Base-by-base conservation (phyloP, 352 stramenopile genomes). In the Globisporangium middletonii region DNA sequence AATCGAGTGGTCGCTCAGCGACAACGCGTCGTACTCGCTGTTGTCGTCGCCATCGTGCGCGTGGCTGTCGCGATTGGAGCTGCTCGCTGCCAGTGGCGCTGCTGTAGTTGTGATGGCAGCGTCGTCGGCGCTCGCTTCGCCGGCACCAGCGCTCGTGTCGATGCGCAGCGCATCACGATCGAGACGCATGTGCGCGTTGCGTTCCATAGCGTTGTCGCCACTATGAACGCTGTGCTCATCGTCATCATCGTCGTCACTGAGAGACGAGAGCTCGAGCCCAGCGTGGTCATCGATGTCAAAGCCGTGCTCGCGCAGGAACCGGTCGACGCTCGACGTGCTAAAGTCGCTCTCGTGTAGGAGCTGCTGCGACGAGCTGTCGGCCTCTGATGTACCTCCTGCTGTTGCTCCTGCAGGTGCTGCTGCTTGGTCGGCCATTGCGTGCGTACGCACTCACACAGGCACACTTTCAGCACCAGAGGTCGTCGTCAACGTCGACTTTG, bases 271-370 rank as follows among this genome's bases (percentile, higher is more conserved):
- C 28, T 63, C 67, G 33, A 59, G 62, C 15, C 67, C 68, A 7
- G 42, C 53, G 44, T 64, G 55, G 23, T 71, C 53, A 19, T 56
- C 49, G 58, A 88, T 69, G 41, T 72, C 68, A 57, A 91, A 84
- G 61, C 83, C 81, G 59, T 93, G 85, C 45, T 93, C 79, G 44
- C 75, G 77, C 13, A 93, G 66, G 64, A 93, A 93, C 48, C 77
- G 73, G 65, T 93, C 83, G 55, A 93, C 79, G 53, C 79, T 93
- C 8, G 77, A 88, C 37, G 76, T 76, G 59, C 77, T 88, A 53
- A 77, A 77, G 46, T 65, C 67, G 54, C 67, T 69, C 50, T 53
- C 50, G 38, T 37, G 37, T 27, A 6, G 35, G 35, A 4, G 23
- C 12, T 38, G 15, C 16, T n/a, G 27, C 57, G 41, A 45, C 41